Evolutionary conservation across 2,329 filamentous ascomycete species (phyloP).

Genomic region (Parafenestella ontariensis): DNA sequence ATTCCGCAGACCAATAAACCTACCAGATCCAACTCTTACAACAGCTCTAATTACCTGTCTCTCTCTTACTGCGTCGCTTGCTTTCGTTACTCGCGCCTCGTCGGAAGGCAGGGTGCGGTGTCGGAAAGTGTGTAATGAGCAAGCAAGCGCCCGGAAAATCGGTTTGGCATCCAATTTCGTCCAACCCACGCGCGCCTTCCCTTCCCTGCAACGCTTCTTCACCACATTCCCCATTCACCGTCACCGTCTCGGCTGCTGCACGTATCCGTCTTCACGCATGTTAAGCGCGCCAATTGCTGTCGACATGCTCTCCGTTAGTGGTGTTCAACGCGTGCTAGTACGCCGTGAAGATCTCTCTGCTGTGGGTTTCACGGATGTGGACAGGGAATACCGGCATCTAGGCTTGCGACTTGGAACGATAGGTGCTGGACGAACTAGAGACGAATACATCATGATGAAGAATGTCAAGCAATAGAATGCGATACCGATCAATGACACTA

Average conservation of each 20-base stretch:
- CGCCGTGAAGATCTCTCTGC: conserved; percentile 1
- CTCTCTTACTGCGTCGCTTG: not conserved
- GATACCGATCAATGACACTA: not conserved
- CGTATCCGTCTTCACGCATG: not conserved
- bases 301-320: not conserved
- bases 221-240: conserved; percentile 5
- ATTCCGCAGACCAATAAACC: not conserved
- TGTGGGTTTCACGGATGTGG: conserved; percentile 5
- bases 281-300: conserved; percentile 1
- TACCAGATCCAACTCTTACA: not conserved
- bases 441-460: not conserved
- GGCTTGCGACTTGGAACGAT: not conserved
- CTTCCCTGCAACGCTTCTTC: conserved; percentile 12
- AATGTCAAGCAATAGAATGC: not conserved
- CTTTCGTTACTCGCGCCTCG: conserved; percentile 1
- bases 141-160: conserved; percentile 17
- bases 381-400: conserved; percentile 2
- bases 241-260: conserved; percentile 6
- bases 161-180: conserved; percentile 11
- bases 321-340: not conserved
- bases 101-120: conserved; percentile 3
- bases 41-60: not conserved
- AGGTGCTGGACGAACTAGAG: not conserved
- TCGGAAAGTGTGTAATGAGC: not conserved
- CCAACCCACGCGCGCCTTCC: conserved; percentile 12